These are phyloP conservation scores for Fusarium sterilihyphosum DNA, from an alignment of 2,329 filamentous ascomycete species.

Conservation along the genomic window DNA sequence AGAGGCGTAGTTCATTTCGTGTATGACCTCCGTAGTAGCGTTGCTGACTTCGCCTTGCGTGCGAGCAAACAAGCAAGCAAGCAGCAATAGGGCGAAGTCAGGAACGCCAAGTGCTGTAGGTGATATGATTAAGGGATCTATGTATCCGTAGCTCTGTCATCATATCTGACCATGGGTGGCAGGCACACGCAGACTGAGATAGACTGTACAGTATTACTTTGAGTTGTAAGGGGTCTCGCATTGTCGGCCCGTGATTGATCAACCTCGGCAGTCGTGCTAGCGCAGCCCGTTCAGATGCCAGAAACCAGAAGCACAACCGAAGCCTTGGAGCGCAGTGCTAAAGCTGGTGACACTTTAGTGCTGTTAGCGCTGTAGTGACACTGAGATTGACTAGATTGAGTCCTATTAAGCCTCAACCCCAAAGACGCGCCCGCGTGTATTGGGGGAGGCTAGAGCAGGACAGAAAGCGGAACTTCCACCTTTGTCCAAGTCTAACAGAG, in stretches of 20 bases:
- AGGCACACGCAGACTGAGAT: background rate
- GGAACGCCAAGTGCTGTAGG: background rate
- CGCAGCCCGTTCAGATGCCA: conserved; percentile 25
- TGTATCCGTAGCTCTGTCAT: background rate
- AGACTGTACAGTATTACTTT: background rate
- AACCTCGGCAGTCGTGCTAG: conserved; percentile 29
- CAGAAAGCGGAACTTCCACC: conserved; percentile 34
- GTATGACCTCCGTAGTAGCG: background rate
- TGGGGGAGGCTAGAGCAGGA: conserved; percentile 15
- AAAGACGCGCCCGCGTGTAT: conserved; percentile 19
- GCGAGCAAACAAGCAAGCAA: background rate
- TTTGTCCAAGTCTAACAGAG: conserved; percentile 23
- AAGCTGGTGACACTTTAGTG: background rate
- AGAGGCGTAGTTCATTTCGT: conserved; percentile 14
- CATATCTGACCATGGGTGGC: background rate
- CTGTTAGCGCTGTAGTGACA: conserved; percentile 3
- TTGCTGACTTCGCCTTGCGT: conserved; percentile 3
- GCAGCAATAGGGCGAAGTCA: background rate
- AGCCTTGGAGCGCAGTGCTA: conserved; percentile 19
- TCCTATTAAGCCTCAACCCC: conserved; percentile 28
- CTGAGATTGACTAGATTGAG: background rate
- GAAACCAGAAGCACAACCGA: conserved; percentile 31
- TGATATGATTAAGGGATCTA: background rate
- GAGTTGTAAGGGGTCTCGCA: conserved; percentile 18
- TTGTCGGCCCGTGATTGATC: conserved; percentile 20